Conservation (phyloP, 495 filamentous ascomycete genomes). For the Filosporella fistucella region DNA sequence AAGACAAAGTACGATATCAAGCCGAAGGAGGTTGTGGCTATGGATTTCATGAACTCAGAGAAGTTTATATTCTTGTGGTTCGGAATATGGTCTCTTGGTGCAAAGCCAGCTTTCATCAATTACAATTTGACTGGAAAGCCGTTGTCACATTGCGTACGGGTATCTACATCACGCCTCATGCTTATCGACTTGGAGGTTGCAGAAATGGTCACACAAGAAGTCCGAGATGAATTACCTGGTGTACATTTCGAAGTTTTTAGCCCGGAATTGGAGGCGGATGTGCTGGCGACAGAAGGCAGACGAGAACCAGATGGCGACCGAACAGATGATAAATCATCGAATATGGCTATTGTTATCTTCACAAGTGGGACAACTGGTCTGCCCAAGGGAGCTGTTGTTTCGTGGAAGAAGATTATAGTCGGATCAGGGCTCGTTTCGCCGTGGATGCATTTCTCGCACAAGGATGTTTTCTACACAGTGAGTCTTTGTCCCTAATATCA, state of each 20-base stretch:
- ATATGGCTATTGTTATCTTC: slow-evolving; percentile 75
- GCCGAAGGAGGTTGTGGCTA: slow-evolving; percentile 76
- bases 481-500: slow-evolving; percentile 10
- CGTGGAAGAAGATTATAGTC: slow-evolving; percentile 63
- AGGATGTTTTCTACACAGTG: slow-evolving; percentile 81
- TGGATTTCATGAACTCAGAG: slow-evolving; percentile 85
- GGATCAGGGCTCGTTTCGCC: slow-evolving; percentile 48
- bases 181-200: slow-evolving; percentile 67
- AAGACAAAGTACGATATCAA: slow-evolving; percentile 64
- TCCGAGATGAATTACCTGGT: slow-evolving; percentile 33
- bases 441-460: slow-evolving; percentile 51
- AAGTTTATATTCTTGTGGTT: slow-evolving; percentile 79
- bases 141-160: slow-evolving; percentile 72
- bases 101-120: slow-evolving; percentile 89
- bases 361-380: slow-evolving; percentile 88
- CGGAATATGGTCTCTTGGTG: slow-evolving; percentile 85
- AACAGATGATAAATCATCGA: slow-evolving; percentile 39
- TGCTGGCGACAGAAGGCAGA: slow-evolving; percentile 47
- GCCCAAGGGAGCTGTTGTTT: slow-evolving; percentile 84
- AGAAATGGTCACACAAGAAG: slow-evolving; percentile 39
- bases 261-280: slow-evolving; percentile 57
- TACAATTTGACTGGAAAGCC: slow-evolving; percentile 79
- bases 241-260: slow-evolving; percentile 61
- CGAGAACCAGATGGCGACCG: slow-evolving; percentile 62
- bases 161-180: slow-evolving; percentile 64